These are phyloP conservation scores for Marchantia polymorpha DNA, from an alignment of 225 moss, liverwort and hornwort species.

Conservation along the genomic window DNA sequence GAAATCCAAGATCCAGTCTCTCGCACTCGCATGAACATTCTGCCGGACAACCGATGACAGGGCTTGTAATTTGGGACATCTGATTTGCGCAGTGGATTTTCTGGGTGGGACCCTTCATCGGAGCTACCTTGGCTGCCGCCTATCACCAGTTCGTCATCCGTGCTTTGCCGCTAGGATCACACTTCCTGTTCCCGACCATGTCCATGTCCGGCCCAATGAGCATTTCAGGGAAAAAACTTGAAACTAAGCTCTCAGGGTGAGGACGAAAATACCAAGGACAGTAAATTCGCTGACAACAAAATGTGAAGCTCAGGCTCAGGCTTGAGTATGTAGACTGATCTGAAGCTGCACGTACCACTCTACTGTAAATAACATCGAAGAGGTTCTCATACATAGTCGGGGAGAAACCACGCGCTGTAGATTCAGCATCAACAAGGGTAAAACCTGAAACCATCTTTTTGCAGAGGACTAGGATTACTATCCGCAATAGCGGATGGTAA, in stretches of 20 bases:
- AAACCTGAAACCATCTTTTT: no score
- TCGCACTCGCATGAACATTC: neutral
- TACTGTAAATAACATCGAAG: neutral
- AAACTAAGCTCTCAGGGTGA: neutral
- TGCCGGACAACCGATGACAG: no score
- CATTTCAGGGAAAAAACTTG: no score
- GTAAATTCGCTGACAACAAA: neutral
- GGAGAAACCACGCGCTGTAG: neutral
- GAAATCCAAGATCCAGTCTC: neutral
- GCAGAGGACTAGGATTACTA: no score
- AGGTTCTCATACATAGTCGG: neutral
- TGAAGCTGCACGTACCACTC: neutral
- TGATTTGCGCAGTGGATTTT: slow-evolving; percentile 27
- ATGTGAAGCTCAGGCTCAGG: neutral
- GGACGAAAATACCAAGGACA: neutral
- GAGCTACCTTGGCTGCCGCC: slow-evolving; percentile 26
- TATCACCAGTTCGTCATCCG: slow-evolving; percentile 31
- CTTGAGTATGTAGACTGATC: neutral
- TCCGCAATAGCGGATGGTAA: no score
- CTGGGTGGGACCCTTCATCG: slow-evolving; percentile 31
- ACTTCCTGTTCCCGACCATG: slow-evolving; percentile 8
- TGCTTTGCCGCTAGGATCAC: slow-evolving; percentile 3
- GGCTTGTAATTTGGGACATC: neutral
- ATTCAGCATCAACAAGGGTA: no score
- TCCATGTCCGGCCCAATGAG: neutral